Percentiles rank a stretch among this genome's conserved stretches.
Evolutionary conservation across 805 yeast species (phyloP).

Genomic region (Hemisphaericaspora nanyangensis): DNA sequence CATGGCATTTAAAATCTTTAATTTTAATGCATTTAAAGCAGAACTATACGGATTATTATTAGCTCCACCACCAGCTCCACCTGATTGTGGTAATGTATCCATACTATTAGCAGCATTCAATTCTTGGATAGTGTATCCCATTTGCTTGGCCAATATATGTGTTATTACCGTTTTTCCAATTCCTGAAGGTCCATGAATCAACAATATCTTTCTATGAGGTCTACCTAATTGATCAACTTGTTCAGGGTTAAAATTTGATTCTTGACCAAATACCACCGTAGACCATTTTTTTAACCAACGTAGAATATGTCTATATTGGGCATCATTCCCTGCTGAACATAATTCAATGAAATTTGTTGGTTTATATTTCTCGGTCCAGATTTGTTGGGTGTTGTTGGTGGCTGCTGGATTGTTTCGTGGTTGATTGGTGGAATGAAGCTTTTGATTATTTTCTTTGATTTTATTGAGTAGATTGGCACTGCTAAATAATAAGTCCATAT

Average conservation of each 20-base stretch:
- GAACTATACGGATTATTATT: constrained; percentile 11
- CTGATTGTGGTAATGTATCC: constrained; percentile 29
- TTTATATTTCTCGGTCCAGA: constrained; percentile 41
- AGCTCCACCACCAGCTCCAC: constrained; percentile 44
- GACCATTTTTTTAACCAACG: constrained; percentile 42
- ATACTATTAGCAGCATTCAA: constrained; percentile 65
- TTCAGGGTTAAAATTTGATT: constrained; percentile 5
- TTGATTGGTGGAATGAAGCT: constrained; percentile 1
- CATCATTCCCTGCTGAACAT: constrained; percentile 45
- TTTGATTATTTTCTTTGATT: constrained; percentile 13
- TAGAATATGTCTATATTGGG: constrained; percentile 32
- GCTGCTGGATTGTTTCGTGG: not conserved
- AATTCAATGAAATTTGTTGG: constrained; percentile 33
- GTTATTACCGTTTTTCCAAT: constrained; percentile 88
- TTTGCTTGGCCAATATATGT: constrained; percentile 76
- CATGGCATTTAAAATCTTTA: constrained; percentile 50
- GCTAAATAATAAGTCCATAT: constrained; percentile 18
- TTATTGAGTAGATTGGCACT: constrained; percentile 16
- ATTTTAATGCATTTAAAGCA: constrained; percentile 28
- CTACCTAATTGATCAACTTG: constrained; percentile 29
- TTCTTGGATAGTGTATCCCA: constrained; percentile 78
- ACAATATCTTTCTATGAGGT: constrained; percentile 52
- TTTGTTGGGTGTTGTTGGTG: constrained; percentile 2
- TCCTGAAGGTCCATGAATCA: constrained; percentile 92
- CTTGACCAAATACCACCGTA: constrained; percentile 26